Conservation (phyloP, 345 rosid species). For the Gossypium bickii region DNA sequence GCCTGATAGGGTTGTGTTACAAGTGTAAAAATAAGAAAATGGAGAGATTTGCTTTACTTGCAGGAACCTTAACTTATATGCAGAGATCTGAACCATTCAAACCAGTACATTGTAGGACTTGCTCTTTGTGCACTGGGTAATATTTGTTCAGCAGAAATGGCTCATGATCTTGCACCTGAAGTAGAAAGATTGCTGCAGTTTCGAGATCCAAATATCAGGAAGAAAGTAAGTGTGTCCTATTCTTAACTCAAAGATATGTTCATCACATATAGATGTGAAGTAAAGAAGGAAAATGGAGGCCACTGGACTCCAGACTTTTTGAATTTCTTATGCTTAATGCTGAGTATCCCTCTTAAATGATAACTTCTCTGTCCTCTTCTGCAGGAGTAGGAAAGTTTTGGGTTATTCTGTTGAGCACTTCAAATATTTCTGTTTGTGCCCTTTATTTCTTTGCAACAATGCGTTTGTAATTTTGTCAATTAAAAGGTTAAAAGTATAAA, state of each 20-base stretch:
- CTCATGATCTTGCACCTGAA: conserved; percentile 98
- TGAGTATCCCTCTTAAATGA: background rate
- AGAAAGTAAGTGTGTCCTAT: conserved; percentile 55
- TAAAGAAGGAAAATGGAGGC: background rate
- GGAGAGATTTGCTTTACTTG: conserved; percentile 14
- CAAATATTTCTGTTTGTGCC: background rate
- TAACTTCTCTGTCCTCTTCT: background rate
- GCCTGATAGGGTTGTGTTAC: conserved; percentile 3
- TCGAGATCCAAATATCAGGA: conserved; percentile 97
- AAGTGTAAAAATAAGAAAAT: background rate
- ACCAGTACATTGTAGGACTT: conserved; percentile 96
- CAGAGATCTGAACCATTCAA: conserved; percentile 95
- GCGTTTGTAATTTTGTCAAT: conserved; percentile 1
- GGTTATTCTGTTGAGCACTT: background rate
- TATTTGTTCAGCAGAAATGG: conserved; percentile 98
- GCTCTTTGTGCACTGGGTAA: conserved; percentile 99
- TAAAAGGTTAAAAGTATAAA: background rate
- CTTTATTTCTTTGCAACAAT: background rate
- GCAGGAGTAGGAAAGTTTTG: background rate
- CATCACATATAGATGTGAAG: background rate
- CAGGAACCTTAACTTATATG: conserved; percentile 51
- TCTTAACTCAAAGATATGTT: background rate
- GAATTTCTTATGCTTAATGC: background rate
- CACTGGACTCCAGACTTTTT: background rate
- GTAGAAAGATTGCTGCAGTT: conserved; percentile 93